Conservation (phyloP, 805 yeast species). For the Lipomyces chichibuensis region DNA sequence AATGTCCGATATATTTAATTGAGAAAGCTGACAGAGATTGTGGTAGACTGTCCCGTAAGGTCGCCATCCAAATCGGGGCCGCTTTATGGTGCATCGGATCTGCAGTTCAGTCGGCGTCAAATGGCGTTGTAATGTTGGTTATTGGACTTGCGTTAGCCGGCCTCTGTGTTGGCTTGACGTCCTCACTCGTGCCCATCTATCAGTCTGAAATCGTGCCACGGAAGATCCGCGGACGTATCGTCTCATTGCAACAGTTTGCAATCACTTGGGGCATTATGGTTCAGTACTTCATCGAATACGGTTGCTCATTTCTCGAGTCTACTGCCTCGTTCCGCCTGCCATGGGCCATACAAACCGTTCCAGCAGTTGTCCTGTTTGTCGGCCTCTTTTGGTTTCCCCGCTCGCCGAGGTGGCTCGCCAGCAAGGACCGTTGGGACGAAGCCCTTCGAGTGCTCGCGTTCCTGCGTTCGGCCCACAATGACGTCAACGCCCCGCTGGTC, state of each 20-base stretch:
- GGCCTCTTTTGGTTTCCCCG: conserved; percentile 48
- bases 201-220: conserved; percentile 41
- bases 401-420: conserved; percentile 52
- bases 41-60: conserved; percentile 29
- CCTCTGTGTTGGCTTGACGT: conserved; percentile 59
- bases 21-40: not conserved
- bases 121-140: conserved; percentile 44
- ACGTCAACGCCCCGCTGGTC: conserved; percentile 34
- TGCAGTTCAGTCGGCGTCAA: conserved; percentile 43
- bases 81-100: conserved; percentile 35
- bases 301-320: conserved; percentile 49
- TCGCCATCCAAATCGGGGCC: conserved; percentile 33
- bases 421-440: conserved; percentile 55
- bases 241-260: conserved; percentile 44
- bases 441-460: conserved; percentile 62
- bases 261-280: conserved; percentile 44
- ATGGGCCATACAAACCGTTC: conserved; percentile 61
- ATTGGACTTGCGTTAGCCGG: conserved; percentile 57
- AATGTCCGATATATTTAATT: not conserved
- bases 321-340: conserved; percentile 65
- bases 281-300: conserved; percentile 46
- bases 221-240: conserved; percentile 39
- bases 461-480: conserved; percentile 44
- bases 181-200: conserved; percentile 53
- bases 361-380: conserved; percentile 53